phyloP scores from a whole-genome alignment of 257 asterid species.

The Scutellaria baicalensis region DNA sequence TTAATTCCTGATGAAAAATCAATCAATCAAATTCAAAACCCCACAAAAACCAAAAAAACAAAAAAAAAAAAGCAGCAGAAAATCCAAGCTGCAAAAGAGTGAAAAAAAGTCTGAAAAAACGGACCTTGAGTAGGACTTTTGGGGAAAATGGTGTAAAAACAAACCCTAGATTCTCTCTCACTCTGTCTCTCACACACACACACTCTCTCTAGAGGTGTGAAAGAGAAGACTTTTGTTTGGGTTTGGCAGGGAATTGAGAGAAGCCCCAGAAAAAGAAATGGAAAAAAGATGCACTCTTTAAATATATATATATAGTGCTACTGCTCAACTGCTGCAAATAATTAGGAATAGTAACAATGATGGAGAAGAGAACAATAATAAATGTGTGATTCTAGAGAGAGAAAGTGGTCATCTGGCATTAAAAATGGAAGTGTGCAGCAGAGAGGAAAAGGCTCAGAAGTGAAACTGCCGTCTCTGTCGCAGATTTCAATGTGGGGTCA shows the following conservation, averaged over 20 bases:
- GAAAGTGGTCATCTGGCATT: slow-evolving; percentile 12
- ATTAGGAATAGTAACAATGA: not conserved
- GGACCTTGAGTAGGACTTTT: slow-evolving; percentile 34
- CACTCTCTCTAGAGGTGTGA: slow-evolving; percentile 37
- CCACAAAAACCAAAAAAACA: not conserved
- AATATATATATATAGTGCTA: not conserved
- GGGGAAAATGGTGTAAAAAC: slow-evolving; percentile 21
- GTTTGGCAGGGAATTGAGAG: slow-evolving; percentile 35
- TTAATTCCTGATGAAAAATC: not conserved
- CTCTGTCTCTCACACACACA: not conserved
- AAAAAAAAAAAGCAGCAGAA: not conserved
- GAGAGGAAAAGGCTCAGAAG: slow-evolving; percentile 15
- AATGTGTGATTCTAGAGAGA: slow-evolving; percentile 16
- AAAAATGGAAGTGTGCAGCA: slow-evolving; percentile 18
- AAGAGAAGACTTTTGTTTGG: slow-evolving; percentile 54
- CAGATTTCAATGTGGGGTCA: slow-evolving; percentile 62
- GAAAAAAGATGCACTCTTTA: slow-evolving; percentile 35
- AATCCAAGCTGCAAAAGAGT: slow-evolving; percentile 12
- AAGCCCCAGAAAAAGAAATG: slow-evolving; percentile 19
- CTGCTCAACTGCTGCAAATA: not conserved
- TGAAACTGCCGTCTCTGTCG: slow-evolving; percentile 56
- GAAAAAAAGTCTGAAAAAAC: slow-evolving; percentile 3
- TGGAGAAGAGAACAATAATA: slow-evolving; percentile 1
- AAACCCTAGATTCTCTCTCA: slow-evolving; percentile 59
- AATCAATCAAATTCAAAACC: slow-evolving; percentile 3